phyloP scores from a whole-genome alignment of 1,284 basidiomycete genomes.

The Macrocystidia cucumis region DNA sequence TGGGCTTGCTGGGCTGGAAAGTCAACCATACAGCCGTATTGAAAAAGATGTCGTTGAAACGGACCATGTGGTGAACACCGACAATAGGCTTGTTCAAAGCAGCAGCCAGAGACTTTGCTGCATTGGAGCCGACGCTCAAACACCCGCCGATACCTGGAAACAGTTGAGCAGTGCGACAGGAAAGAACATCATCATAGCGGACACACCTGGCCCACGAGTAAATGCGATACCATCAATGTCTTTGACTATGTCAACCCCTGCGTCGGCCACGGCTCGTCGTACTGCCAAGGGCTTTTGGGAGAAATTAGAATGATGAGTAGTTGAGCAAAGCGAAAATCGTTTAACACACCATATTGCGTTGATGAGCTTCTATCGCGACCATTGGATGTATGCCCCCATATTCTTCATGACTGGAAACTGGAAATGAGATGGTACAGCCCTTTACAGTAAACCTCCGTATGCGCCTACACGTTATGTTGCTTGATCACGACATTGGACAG shows the following conservation, averaged over 20 bases:
- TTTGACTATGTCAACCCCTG: slow-evolving; percentile 40
- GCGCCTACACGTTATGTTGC: slow-evolving; percentile 56
- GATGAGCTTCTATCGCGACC: slow-evolving; percentile 68
- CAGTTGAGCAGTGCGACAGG: slow-evolving; percentile 1
- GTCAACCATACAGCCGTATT: slow-evolving; percentile 5
- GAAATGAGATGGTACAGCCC: slow-evolving; percentile 3
- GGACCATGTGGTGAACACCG: slow-evolving; percentile 92
- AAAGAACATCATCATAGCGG: background rate
- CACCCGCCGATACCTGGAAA: slow-evolving; percentile 74
- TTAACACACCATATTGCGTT: slow-evolving; percentile 58
- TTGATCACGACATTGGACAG: slow-evolving; percentile 80
- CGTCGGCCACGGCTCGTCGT: slow-evolving; percentile 55
- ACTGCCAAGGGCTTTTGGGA: slow-evolving; percentile 67
- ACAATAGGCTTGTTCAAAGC: slow-evolving; percentile 73
- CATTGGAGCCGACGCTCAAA: slow-evolving; percentile 68
- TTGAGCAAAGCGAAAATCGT: slow-evolving; percentile 1
- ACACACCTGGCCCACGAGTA: slow-evolving; percentile 79
- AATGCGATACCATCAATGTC: slow-evolving; percentile 86
- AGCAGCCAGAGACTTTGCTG: slow-evolving; percentile 78
- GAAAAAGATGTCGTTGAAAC: slow-evolving; percentile 11
- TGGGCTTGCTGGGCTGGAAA: slow-evolving; percentile 77
- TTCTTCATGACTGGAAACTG: slow-evolving; percentile 44
- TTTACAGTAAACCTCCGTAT: too few relatives aligned
- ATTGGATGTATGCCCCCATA: slow-evolving; percentile 84
- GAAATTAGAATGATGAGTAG: slow-evolving; percentile 6